phyloP scores from a whole-genome alignment of 129 eudicot genomes.

The Helianthus tuberosus region DNA sequence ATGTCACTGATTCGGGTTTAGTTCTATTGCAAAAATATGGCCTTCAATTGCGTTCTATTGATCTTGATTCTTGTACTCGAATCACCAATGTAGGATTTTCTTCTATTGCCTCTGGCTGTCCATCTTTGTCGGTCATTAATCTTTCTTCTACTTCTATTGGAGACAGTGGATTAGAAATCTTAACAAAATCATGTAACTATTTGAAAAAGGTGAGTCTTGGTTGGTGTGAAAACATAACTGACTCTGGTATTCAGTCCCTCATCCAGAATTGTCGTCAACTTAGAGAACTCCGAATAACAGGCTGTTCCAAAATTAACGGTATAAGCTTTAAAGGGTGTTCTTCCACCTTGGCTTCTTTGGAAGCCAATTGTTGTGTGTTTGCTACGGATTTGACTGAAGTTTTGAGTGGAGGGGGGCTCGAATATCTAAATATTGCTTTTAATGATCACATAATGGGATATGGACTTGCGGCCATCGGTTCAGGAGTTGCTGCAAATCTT shows the following conservation, averaged over 20 bases:
- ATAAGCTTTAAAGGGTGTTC: slow-evolving; percentile 59
- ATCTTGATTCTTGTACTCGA: slow-evolving; percentile 52
- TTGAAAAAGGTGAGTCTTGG: slow-evolving; percentile 55
- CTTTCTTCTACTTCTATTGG: slow-evolving; percentile 54
- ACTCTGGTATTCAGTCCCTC: slow-evolving; percentile 49
- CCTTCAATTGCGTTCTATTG: slow-evolving; percentile 40
- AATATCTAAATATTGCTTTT: slow-evolving; percentile 51
- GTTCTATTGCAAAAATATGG: slow-evolving; percentile 36
- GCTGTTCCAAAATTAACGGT: slow-evolving; percentile 45
- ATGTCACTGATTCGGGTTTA: slow-evolving; percentile 48
- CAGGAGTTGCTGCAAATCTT: slow-evolving; percentile 41
- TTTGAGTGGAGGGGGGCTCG: slow-evolving; percentile 64
- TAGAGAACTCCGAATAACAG: slow-evolving; percentile 44
- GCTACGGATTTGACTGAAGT: slow-evolving; percentile 43
- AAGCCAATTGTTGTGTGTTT: slow-evolving; percentile 65
- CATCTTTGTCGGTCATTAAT: slow-evolving; percentile 43
- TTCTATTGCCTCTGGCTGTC: slow-evolving; percentile 48
- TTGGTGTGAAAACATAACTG: slow-evolving; percentile 47
- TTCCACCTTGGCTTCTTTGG: slow-evolving; percentile 47
- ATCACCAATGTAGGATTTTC: slow-evolving; percentile 21
- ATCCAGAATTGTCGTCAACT: slow-evolving; percentile 46
- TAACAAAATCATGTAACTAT: slow-evolving; percentile 54
- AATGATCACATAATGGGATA: slow-evolving; percentile 39
- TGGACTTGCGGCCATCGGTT: slow-evolving; percentile 41
- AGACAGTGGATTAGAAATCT: slow-evolving; percentile 43